Conservation (phyloP, 768 basidiomycete species). For the Antrodiella citrinella region DNA sequence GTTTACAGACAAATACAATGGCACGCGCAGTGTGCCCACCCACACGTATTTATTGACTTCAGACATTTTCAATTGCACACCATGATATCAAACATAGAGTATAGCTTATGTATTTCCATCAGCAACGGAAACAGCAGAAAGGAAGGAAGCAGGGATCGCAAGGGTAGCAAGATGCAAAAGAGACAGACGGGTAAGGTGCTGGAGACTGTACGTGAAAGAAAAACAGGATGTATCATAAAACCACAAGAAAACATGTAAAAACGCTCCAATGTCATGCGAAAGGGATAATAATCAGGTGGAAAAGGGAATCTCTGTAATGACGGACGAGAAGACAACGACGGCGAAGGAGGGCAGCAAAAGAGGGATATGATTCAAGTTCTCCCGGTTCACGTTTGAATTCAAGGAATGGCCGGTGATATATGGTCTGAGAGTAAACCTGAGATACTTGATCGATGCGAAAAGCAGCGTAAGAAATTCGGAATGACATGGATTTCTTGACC, state of each 20-base stretch:
- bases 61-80: no score
- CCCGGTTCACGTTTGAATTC: background rate
- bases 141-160: conserved; percentile 24
- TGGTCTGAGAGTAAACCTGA: background rate
- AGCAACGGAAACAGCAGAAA: conserved; percentile 6
- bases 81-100: background rate
- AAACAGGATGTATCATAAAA: background rate
- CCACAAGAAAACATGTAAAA: background rate
- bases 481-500: no score
- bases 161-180: conserved; percentile 17
- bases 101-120: conserved; percentile 2
- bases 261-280: conserved; percentile 2
- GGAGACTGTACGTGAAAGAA: background rate
- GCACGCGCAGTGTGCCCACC: no score
- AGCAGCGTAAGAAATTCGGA: background rate
- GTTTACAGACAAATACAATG: background rate
- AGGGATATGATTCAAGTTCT: conserved; percentile 34
- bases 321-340: conserved; percentile 46
- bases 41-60: no score
- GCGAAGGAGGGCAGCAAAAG: conserved; percentile 43
- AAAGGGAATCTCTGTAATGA: conserved; percentile 46
- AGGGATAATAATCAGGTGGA: conserved; percentile 17
- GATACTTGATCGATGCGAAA: background rate
- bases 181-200: conserved; percentile 22
- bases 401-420: background rate